These are phyloP conservation scores for Cladobotryum mycophilum DNA, from an alignment of 2,329 filamentous ascomycete species.

Conservation along the genomic window DNA sequence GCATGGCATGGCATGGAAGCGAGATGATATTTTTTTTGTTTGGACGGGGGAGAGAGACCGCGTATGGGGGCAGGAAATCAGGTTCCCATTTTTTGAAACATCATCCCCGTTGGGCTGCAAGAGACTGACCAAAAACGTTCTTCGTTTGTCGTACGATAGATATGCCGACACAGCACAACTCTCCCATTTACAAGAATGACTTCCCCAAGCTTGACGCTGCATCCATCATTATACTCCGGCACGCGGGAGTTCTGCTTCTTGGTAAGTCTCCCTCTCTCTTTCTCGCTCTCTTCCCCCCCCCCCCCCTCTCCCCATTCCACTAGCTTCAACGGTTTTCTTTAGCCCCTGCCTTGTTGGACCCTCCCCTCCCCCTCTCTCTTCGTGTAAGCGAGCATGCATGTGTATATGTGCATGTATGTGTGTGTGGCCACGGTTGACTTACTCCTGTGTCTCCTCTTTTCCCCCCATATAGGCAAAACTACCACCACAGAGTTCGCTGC, in stretches of 20 bases:
- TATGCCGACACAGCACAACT: slow-evolving; percentile 53
- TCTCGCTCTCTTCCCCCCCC: too few species aligned
- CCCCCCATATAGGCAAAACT: slow-evolving; percentile 22
- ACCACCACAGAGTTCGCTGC: slow-evolving; percentile 61
- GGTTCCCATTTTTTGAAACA: too few species aligned
- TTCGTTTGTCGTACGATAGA: slow-evolving; percentile 24
- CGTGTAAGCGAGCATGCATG: background rate
- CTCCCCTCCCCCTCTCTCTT: too few species aligned
- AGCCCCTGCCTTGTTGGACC: too few species aligned
- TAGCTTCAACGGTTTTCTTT: background rate
- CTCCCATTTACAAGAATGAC: slow-evolving; percentile 44
- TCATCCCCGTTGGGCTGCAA: background rate
- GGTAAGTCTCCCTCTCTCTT: slow-evolving; percentile 16
- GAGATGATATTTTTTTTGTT: too few species aligned
- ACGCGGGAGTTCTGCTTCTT: slow-evolving; percentile 50
- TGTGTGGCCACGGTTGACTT: background rate
- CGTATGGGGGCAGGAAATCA: too few species aligned
- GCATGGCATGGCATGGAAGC: too few species aligned
- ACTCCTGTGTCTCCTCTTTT: background rate
- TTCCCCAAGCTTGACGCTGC: slow-evolving; percentile 45
- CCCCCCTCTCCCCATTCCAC: background rate
- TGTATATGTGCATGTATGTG: background rate
- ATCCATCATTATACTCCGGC: slow-evolving; percentile 44
- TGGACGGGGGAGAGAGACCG: too few species aligned
- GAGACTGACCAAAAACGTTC: background rate